Base-by-base conservation (phyloP, 306 rosid genomes). In the Fagus sylvatica region DNA sequence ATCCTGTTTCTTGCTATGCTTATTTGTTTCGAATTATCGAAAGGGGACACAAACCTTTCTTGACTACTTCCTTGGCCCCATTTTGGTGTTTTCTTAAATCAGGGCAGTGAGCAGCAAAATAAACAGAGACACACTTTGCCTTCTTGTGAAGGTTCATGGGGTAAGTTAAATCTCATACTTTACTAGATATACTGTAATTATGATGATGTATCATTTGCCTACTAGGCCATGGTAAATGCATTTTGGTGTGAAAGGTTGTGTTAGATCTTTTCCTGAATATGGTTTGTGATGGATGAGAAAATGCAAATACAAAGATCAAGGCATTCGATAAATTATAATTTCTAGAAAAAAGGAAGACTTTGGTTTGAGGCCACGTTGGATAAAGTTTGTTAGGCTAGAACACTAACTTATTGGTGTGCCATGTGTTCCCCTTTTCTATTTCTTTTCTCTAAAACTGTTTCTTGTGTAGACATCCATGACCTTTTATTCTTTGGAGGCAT, bases 51-150 rank as follows among this genome's bases (percentile, higher is more conserved):
- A 28, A 17, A 15, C 43, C 16, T 77, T 69, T 56, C 48, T 46
- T 46, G 12, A 74, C 15, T 43, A 48, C 39, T 83, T 78, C 59
- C 78, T 61, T 43, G 78, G 61, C 65, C 49, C 22, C 64, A 39
- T 56, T 71, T 42, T 19, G 73, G 79, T 60, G 37, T 48, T 78
- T 76, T 75, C 61, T 81, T 67, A 79, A 57, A 76, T 32, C 93
- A 93, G 98, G 87, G 93, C 98, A 41, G 81, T 93, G 65, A 87
- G 96, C 81, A 53, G 87, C 79, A 93, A 93, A 87, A 7, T 91
- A 56, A 93, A 87, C 79, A 83, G 81, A 74, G 90, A 89, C 82
- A 91, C 94, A 54, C 84, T 93, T 77, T 91, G 94, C 77, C 94
- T 93, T 76, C 96, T 93, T 59, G 84, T 93, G 78, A 89, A 91